phyloP scores from a whole-genome alignment of 1,284 basidiomycete genomes.

The Pseudozyma flocculosa region DNA sequence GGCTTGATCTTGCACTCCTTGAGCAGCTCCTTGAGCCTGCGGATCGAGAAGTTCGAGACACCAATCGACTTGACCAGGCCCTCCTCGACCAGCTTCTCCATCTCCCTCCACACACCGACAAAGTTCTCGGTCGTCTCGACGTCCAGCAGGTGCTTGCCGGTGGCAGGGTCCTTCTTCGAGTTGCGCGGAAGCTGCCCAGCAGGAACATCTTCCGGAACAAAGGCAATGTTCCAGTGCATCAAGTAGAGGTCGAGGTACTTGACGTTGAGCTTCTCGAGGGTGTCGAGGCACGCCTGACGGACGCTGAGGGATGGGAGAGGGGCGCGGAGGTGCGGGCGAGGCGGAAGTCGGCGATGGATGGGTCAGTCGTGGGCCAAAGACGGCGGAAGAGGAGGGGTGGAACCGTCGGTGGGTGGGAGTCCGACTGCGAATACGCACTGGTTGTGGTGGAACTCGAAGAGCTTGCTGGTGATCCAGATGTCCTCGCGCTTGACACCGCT shows the following conservation, averaged over 20 bases:
- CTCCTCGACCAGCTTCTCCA: constrained; percentile 50
- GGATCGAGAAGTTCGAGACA: constrained; percentile 60
- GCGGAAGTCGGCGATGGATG: no score
- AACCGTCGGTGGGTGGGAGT: no score
- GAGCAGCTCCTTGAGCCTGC: constrained; percentile 45
- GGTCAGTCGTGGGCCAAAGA: no score
- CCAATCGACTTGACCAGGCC: constrained; percentile 64
- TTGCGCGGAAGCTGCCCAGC: constrained; percentile 39
- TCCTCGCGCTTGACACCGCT: constrained; percentile 74
- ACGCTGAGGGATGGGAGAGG: constrained; percentile 5
- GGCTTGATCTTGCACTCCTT: constrained; percentile 41
- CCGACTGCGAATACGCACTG: constrained; percentile 22
- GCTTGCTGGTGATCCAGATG: constrained; percentile 80
- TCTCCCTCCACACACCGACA: constrained; percentile 32
- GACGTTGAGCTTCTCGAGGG: constrained; percentile 71
- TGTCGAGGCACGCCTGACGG: constrained; percentile 68
- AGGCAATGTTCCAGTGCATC: constrained; percentile 69
- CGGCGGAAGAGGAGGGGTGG: no score
- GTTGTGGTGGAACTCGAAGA: constrained; percentile 69
- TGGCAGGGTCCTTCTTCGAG: constrained; percentile 49
- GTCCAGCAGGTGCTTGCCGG: constrained; percentile 67
- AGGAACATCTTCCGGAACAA: constrained; percentile 40
- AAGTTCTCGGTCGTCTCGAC: constrained; percentile 62
- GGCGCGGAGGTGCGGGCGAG: no score
- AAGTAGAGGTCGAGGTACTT: constrained; percentile 79